Conservation (phyloP, 305 asterid species). For the Fraxinus angustifolia region DNA sequence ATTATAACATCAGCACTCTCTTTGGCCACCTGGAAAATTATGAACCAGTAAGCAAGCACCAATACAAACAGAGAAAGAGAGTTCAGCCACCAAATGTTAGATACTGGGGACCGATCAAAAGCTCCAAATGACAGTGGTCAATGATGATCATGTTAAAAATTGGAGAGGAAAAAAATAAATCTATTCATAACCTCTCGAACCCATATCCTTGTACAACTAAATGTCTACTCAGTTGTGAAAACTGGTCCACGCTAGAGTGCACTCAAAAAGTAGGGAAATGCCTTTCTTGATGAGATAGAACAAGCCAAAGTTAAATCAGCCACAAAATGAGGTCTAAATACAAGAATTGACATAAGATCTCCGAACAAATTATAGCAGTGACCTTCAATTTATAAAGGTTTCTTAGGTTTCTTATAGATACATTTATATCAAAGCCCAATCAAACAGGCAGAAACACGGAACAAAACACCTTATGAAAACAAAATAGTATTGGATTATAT, state of each 20-base stretch:
- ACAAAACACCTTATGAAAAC: not conserved
- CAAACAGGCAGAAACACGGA: not conserved
- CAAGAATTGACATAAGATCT: not conserved
- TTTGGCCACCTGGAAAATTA: conserved; percentile 73
- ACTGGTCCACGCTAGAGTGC: not conserved
- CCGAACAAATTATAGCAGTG: not conserved
- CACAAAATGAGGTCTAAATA: not conserved
- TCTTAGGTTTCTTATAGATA: not conserved
- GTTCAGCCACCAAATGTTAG: not conserved
- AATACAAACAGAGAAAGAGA: not conserved
- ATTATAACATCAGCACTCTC: conserved; percentile 96
- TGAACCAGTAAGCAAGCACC: conserved; percentile 6
- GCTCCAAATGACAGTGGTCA: not conserved
- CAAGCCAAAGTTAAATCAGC: not conserved
- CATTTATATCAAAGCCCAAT: not conserved
- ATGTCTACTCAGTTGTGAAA: not conserved
- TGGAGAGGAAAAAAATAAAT: not conserved
- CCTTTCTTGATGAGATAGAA: not conserved
- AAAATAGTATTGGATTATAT: not conserved
- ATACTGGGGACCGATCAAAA: not conserved
- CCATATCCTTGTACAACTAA: not conserved
- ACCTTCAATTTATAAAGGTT: not conserved
- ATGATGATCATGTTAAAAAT: not conserved
- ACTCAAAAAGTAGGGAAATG: not conserved
- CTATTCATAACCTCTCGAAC: not conserved